These are phyloP conservation scores for Tinospora cordifolia DNA, from an alignment of 164 flowering plant genomes.

Conservation along the genomic window DNA sequence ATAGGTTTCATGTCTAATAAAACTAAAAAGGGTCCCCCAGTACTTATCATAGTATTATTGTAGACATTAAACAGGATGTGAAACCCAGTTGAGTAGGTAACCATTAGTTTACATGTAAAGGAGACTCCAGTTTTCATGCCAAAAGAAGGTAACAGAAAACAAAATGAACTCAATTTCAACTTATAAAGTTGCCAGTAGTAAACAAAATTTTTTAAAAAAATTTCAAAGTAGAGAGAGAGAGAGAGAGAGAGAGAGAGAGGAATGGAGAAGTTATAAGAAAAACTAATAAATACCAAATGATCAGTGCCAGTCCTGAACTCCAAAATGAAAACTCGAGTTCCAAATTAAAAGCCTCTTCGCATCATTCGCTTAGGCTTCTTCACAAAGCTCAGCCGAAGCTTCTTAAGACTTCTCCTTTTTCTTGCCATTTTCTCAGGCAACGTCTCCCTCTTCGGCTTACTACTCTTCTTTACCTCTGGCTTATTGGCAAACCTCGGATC, in stretches of 20 bases:
- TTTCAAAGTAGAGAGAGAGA: no score
- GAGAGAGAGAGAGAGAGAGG: neutral
- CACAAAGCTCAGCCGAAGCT: constrained; percentile 70
- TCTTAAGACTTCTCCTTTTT: constrained; percentile 68
- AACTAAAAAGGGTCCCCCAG: no score
- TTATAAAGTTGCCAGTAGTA: constrained; percentile 1
- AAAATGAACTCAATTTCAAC: neutral
- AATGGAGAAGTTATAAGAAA: neutral
- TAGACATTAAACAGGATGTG: no score
- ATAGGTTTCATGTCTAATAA: no score
- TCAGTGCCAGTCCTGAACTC: no score
- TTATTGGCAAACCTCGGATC: constrained; percentile 63
- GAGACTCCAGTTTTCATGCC: neutral
- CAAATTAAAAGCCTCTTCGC: constrained; percentile 43
- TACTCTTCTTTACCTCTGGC: constrained; percentile 43
- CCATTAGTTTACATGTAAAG: neutral
- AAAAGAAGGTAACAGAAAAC: neutral
- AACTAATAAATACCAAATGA: neutral
- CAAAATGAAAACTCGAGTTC: neutral
- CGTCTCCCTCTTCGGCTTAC: constrained; percentile 67
- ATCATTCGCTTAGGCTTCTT: constrained; percentile 66
- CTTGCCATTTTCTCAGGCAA: constrained; percentile 90
- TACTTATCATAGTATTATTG: no score
- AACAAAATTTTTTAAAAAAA: neutral
- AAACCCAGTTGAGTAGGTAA: neutral